Percentiles rank a stretch among this genome's conserved stretches.
These are phyloP conservation scores for Pythium volutum DNA, from an alignment of 352 stramenopile genomes.

Conservation along the genomic window DNA sequence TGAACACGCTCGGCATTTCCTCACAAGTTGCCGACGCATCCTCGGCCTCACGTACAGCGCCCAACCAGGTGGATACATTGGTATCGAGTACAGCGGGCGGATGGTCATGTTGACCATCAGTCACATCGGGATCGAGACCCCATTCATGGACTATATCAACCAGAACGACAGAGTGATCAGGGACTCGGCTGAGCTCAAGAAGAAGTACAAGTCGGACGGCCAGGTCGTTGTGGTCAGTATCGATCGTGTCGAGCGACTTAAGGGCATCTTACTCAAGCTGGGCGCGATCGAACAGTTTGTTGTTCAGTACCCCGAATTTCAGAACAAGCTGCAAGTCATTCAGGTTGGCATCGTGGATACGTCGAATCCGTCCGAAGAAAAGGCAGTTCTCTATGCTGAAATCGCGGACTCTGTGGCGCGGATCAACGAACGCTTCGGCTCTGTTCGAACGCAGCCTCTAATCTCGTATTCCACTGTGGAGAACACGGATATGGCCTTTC, in stretches of 20 bases:
- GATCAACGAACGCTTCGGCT: slow-evolving; percentile 67
- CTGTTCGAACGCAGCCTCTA: slow-evolving; percentile 41
- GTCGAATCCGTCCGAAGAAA: slow-evolving; percentile 70
- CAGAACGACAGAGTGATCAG: slow-evolving; percentile 49
- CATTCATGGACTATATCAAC: slow-evolving; percentile 72
- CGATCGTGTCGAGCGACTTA: slow-evolving; percentile 95
- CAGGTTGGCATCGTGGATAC: slow-evolving; percentile 79
- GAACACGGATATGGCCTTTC: slow-evolving; percentile 76
- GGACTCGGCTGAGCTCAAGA: slow-evolving; percentile 36
- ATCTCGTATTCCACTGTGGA: slow-evolving; percentile 73
- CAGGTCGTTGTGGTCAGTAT: slow-evolving; percentile 92
- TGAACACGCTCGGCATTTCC: slow-evolving; percentile 97
- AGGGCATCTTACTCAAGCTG: slow-evolving; percentile 97
- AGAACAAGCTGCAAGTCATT: slow-evolving; percentile 84
- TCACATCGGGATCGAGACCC: slow-evolving; percentile 96
- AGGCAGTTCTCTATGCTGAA: slow-evolving; percentile 56
- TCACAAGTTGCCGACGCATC: slow-evolving; percentile 93
- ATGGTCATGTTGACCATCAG: slow-evolving; percentile 97
- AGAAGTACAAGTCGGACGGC: slow-evolving; percentile 54
- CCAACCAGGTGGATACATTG: slow-evolving; percentile 90
- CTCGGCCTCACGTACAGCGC: slow-evolving; percentile 89
- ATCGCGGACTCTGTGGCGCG: slow-evolving; percentile 56
- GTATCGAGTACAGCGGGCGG: slow-evolving; percentile 96
- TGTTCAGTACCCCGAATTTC: slow-evolving; percentile 65
- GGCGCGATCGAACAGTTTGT: slow-evolving; percentile 96